These are phyloP conservation scores for Cercospora brassicicola DNA, from an alignment of 2,329 filamentous ascomycete genomes.

Conservation along the genomic window DNA sequence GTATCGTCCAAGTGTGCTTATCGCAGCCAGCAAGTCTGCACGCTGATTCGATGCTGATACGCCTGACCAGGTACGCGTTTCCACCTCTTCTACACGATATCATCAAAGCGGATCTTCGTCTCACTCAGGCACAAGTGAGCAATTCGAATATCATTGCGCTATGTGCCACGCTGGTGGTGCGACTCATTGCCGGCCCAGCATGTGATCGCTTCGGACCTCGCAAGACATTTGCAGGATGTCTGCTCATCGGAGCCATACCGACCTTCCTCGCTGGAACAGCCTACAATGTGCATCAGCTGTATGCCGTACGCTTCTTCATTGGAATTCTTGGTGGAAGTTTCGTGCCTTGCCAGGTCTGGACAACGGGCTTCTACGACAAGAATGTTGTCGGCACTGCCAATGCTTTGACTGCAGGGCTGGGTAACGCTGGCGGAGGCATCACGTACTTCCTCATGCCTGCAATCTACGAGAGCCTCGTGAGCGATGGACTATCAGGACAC, in stretches of 20 bases:
- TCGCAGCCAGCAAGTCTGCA: not conserved
- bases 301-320: conserved; percentile 74
- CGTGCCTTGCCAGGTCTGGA: conserved; percentile 89
- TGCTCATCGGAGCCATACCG: conserved; percentile 77
- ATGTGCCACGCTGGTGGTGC: conserved; percentile 70
- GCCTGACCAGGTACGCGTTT: conserved; percentile 70
- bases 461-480: conserved; percentile 56
- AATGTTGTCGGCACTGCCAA: conserved; percentile 88
- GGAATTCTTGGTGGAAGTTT: conserved; percentile 76
- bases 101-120: conserved; percentile 74
- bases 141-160: conserved; percentile 92
- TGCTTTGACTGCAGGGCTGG: conserved; percentile 78
- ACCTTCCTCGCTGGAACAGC: conserved; percentile 79
- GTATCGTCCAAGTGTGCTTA: conserved; percentile 21
- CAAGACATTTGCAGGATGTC: conserved; percentile 71
- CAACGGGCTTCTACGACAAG: conserved; percentile 89
- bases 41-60: no score
- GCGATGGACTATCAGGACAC: conserved; percentile 46
- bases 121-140: conserved; percentile 69
- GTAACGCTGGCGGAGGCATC: conserved; percentile 84
- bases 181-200: conserved; percentile 75
- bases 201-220: conserved; percentile 84
- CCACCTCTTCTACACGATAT: conserved; percentile 77
- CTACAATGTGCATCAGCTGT: conserved; percentile 65
- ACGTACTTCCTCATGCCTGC: conserved; percentile 95